Conservation (phyloP, 2,329 filamentous ascomycete genomes). For the Pseudogymnoascus pannorum region DNA sequence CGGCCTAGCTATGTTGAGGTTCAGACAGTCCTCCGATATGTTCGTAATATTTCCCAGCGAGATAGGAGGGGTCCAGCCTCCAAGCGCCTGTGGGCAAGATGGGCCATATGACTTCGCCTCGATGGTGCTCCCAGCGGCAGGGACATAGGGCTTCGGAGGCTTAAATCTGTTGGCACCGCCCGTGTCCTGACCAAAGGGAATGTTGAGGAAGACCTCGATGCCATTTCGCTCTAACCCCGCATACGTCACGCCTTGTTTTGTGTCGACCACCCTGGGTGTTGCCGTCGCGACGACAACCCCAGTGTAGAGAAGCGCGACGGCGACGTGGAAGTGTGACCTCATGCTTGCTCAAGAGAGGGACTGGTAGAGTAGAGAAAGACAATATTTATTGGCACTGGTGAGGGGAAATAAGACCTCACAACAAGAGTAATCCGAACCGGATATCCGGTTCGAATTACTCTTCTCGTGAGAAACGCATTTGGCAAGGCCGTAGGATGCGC, state of each 20-base stretch:
- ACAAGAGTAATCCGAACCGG: slow-evolving; percentile 3
- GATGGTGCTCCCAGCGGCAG: slow-evolving; percentile 29
- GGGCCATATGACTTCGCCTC: slow-evolving; percentile 35
- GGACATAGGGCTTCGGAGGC: slow-evolving; percentile 33
- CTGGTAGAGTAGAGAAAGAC: background rate
- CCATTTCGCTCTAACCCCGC: slow-evolving; percentile 36
- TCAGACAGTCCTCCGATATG: slow-evolving; percentile 54
- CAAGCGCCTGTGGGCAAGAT: slow-evolving; percentile 38
- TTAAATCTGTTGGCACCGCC: slow-evolving; percentile 39
- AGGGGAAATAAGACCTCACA: background rate
- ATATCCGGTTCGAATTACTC: background rate
- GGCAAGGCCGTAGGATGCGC: background rate
- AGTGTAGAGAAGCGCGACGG: background rate
- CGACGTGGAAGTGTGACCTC: background rate
- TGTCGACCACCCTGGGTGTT: slow-evolving; percentile 18
- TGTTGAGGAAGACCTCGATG: slow-evolving; percentile 41
- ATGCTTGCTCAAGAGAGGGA: background rate
- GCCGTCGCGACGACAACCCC: background rate
- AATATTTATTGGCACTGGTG: background rate
- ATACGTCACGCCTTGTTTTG: slow-evolving; percentile 31
- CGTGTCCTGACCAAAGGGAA: slow-evolving; percentile 41
- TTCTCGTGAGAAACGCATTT: background rate
- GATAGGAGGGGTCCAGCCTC: slow-evolving; percentile 25
- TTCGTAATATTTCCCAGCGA: slow-evolving; percentile 32
- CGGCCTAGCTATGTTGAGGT: slow-evolving; percentile 50